A percentile compares a stretch with the other conserved stretches of the same genome.
Evolutionary conservation across 257 asterid species (phyloP).

Genomic region (Verbena officinalis): DNA sequence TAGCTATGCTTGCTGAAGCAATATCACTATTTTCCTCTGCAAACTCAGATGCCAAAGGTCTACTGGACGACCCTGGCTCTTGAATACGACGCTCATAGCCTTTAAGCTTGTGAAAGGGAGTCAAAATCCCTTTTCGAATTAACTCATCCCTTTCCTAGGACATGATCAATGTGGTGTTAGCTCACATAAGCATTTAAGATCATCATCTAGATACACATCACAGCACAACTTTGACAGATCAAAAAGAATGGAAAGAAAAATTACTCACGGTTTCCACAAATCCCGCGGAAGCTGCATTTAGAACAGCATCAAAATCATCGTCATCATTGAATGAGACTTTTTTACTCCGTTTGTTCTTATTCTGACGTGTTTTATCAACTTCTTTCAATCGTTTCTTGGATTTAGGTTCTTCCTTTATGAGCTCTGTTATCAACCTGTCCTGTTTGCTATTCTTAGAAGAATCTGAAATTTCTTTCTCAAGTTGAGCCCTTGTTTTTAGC

Average conservation of each 20-base stretch:
- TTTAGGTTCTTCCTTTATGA: constrained; percentile 62
- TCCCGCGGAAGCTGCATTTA: constrained; percentile 88
- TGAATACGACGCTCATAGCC: constrained; percentile 93
- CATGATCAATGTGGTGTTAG: constrained; percentile 36
- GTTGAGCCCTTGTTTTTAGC: constrained; percentile 67
- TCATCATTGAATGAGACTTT: constrained; percentile 62
- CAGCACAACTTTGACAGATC: constrained; percentile 18
- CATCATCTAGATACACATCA: constrained; percentile 13
- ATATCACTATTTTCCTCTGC: constrained; percentile 42
- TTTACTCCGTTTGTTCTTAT: constrained; percentile 56
- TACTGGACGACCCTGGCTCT: constrained; percentile 64
- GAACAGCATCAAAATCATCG: constrained; percentile 83
- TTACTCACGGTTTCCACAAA: constrained; percentile 92
- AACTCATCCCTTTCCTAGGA: constrained; percentile 93
- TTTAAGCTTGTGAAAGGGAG: constrained; percentile 94
- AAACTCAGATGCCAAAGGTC: constrained; percentile 37
- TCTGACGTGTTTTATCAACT: constrained; percentile 45
- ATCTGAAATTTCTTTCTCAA: constrained; percentile 68
- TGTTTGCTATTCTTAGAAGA: constrained; percentile 42
- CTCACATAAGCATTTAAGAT: constrained; percentile 17
- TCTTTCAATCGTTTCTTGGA: constrained; percentile 47
- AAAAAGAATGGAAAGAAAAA: constrained; percentile 18
- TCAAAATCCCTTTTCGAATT: constrained; percentile 87
- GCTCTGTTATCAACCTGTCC: constrained; percentile 49
- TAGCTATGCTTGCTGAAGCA: constrained; percentile 76